Evolutionary conservation across 2,329 filamentous ascomycete genomes (phyloP).

Genomic region (Epichloe festucae): DNA sequence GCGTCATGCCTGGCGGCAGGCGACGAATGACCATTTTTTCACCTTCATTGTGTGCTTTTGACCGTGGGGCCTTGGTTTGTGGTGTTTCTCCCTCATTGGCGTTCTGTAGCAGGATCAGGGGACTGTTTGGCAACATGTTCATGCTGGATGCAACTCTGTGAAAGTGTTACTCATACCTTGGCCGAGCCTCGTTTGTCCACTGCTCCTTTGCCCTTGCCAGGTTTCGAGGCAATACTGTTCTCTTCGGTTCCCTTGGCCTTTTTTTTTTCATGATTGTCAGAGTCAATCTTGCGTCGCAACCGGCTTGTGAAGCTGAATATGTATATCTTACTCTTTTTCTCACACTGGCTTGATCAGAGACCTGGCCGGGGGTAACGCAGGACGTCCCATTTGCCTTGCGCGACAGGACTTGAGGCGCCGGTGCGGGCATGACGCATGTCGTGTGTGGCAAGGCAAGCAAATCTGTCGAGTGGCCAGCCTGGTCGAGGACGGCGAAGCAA

Average conservation of each 20-base stretch:
- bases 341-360: conserved; percentile 12
- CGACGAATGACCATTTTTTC: conserved; percentile 78
- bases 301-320: not conserved
- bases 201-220: conserved; percentile 12
- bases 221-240: conserved; percentile 10
- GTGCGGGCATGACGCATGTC: conserved; percentile 24
- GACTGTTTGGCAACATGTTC: not conserved
- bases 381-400: conserved; percentile 22
- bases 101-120: conserved; percentile 2
- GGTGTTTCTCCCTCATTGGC: conserved; percentile 14
- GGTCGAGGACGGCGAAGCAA: not conserved
- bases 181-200: conserved; percentile 15
- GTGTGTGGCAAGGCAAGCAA: not conserved
- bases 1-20: conserved; percentile 73
- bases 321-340: conserved; percentile 7
- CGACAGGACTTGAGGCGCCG: conserved; percentile 22
- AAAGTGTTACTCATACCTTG: conserved; percentile 13
- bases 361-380: conserved; percentile 12
- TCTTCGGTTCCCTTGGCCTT: conserved; percentile 15
- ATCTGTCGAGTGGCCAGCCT: not conserved
- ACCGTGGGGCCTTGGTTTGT: conserved; percentile 16
- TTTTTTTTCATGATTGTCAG: conserved; percentile 4
- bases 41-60: conserved; percentile 32
- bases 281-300: not conserved
- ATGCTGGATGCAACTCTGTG: not conserved